These are phyloP conservation scores for Kitagawia praeruptora DNA, from an alignment of 129 eudicot species.

Conservation along the genomic window DNA sequence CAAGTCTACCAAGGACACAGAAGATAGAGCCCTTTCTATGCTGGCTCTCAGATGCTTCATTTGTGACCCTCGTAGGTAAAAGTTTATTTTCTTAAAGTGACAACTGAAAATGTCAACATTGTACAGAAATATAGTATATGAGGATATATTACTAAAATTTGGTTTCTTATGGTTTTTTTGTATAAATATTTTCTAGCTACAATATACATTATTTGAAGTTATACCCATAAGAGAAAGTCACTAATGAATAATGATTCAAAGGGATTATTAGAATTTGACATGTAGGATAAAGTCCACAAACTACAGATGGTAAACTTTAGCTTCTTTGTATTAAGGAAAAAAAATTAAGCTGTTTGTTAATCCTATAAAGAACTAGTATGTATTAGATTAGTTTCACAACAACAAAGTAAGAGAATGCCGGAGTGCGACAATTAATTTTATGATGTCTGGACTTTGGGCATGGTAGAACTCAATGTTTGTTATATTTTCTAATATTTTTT, in stretches of 20 bases:
- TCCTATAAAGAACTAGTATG: not conserved
- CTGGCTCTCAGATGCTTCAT: slow-evolving; percentile 65
- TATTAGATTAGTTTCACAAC: not conserved
- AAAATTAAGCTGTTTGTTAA: not conserved
- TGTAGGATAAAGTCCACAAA: not conserved
- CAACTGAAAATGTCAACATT: not conserved
- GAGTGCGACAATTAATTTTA: not conserved
- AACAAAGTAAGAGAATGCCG: not conserved
- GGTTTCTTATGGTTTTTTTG: not conserved
- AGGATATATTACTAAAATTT: not conserved
- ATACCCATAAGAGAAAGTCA: not conserved
- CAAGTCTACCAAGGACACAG: slow-evolving; percentile 55
- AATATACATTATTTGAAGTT: not conserved
- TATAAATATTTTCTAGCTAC: not conserved
- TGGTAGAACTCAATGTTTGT: slow-evolving; percentile 3
- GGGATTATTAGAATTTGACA: no score
- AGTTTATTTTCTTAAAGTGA: no score
- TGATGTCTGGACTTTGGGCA: not conserved
- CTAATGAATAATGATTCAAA: no score
- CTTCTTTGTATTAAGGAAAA: not conserved
- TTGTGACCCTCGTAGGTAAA: slow-evolving; percentile 55
- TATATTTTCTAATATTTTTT: no score
- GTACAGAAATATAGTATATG: not conserved
- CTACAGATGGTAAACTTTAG: not conserved
- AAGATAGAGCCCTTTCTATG: slow-evolving; percentile 64